Percentiles rank a stretch among this genome's conserved stretches.
Evolutionary conservation across 768 basidiomycete species (phyloP).

Genomic region (Exsudoporus frostii): DNA sequence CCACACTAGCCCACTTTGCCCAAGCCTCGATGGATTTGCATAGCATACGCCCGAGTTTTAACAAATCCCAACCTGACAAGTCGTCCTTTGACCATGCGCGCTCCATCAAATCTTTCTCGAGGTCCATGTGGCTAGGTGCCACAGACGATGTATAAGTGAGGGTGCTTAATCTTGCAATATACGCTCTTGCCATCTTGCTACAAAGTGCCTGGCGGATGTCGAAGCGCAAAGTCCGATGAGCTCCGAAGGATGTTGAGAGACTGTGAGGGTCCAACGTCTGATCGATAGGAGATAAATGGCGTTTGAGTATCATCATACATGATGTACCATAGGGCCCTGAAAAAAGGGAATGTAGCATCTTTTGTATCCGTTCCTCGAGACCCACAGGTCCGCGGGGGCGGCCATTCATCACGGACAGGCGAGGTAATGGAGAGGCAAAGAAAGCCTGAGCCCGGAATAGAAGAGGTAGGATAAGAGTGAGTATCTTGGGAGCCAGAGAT

Average conservation of each 20-base stretch:
- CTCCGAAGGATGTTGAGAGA: slow-evolving; percentile 49
- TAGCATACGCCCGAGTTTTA: slow-evolving; percentile 52
- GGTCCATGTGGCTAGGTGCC: slow-evolving; percentile 53
- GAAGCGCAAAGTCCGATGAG: slow-evolving; percentile 58
- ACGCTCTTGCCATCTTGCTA: slow-evolving; percentile 63
- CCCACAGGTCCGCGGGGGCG: slow-evolving; percentile 30
- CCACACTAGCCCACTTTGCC: slow-evolving; percentile 40
- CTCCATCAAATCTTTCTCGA: slow-evolving; percentile 66
- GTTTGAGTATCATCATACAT: slow-evolving; percentile 62
- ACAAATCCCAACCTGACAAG: slow-evolving; percentile 63
- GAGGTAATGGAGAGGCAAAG: slow-evolving; percentile 64
- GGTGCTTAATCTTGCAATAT: slow-evolving; percentile 53
- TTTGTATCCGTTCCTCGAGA: slow-evolving; percentile 55
- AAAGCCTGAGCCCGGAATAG: slow-evolving; percentile 70
- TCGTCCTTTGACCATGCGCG: slow-evolving; percentile 73
- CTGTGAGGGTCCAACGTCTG: slow-evolving; percentile 22
- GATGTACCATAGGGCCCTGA: slow-evolving; percentile 62
- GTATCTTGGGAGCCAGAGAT: slow-evolving; percentile 50
- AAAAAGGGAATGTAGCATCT: slow-evolving; percentile 54
- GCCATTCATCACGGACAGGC: slow-evolving; percentile 52
- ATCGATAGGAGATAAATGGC: slow-evolving; percentile 45
- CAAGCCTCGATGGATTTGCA: slow-evolving; percentile 57
- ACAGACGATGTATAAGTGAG: slow-evolving; percentile 57
- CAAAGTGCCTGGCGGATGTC: slow-evolving; percentile 61
- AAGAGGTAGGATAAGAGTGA: slow-evolving; percentile 59